Evolutionary conservation across 441 rosid genomes (phyloP), one percentile per base, ranked within the genome.

Genomic region (Arabidopsis hybrid): DNA sequence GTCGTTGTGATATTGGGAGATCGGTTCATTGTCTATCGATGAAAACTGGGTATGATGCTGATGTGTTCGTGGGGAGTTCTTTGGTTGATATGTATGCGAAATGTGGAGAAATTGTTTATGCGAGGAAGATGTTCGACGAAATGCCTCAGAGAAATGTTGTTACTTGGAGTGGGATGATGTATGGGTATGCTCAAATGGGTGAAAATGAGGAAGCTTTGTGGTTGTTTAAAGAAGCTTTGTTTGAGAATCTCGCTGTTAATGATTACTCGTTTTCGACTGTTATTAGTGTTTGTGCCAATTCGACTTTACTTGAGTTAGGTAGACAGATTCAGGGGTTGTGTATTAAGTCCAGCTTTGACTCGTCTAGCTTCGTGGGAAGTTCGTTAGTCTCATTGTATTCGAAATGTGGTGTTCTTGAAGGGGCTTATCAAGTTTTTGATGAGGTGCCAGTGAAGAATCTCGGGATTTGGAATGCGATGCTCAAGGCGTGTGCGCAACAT

Each of bases 101-200:
- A 66, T 93, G 96, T 53, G 86, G 95, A 57, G 86, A 82, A 16
- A 70, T 88, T 61, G 21, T 36, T 58, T 76, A 78, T 68, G 93
- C 91, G 8, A 83, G 96, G 88, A 83, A 71, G 42, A 13, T 85
- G 85, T 93, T 93, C 50, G 93, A 90, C 62, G 87, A 82, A 89
- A 93, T 93, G 97, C 92, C 98, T 42, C 79, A 79, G 0, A 83
- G 85, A 73, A 91, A 91, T 66, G 91, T 91, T 8, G 98, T 91
- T 56, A 89, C 96, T 58, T 93, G 97, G 97, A 91, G 92, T 68
- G 97, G 95, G 62, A 86, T 93, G 97, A 91, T 93, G 57, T 85
- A 83, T 73, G 97, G 93, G 75, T 90, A 90, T 78, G 63, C 93
- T 32, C 97, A 89, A 57, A 36, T 85, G 72, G 93, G 93, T 69